Evolutionary conservation across 352 stramenopile species (phyloP), one percentile per base, ranked within the genome.

Genomic region (Phytophthora pisi): DNA sequence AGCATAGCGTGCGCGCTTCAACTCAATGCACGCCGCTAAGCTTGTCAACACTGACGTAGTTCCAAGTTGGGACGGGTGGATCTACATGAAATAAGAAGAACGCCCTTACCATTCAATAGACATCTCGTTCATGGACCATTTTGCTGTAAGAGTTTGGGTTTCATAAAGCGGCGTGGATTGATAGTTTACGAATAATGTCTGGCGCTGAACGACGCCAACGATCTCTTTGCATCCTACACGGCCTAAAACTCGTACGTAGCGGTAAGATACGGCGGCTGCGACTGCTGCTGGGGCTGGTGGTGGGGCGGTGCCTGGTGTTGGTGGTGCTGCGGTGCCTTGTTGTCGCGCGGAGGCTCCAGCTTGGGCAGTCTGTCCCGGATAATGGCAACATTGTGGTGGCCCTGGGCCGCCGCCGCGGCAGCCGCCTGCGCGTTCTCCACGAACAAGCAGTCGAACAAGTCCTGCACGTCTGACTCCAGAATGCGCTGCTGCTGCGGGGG

Each of bases 371-470:
- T 52, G 61, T 77, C 70, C 31, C 70, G 61, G 15, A 77, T 72
- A 46, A 77, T 53, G 13, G 57, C 64, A 3, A 73, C 64, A 15
- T 73, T 76, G 46, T 78, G 66, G 34, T 78, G 57, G 5, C 70
- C 70, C 18, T 75, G 64, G 0, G 70, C 70, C 9, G 66, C 57
- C 0, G 70, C 70, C 0, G 66, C 70, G 0, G 70, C 67, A 5
- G 71, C 67, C 23, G 62, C 63, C 40, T 73, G 66, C 0, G 67
- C 72, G 20, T 75, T 76, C 43, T 79, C 72, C 8, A 79, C 67
- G 20, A 83, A 83, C 47, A 83, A 61, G 34, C 75, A 83, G 28
- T 83, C 75, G 31, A 83, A 81, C 23, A 83, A 51, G 18, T 83
- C 72, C 42, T 81, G 72, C 6, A 83, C 69, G 53, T 83, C 75